Percentiles rank a stretch among this genome's conserved stretches.
phyloP scores from a whole-genome alignment of 768 basidiomycete genomes.

The Chalciporus pseudorubinellus region DNA sequence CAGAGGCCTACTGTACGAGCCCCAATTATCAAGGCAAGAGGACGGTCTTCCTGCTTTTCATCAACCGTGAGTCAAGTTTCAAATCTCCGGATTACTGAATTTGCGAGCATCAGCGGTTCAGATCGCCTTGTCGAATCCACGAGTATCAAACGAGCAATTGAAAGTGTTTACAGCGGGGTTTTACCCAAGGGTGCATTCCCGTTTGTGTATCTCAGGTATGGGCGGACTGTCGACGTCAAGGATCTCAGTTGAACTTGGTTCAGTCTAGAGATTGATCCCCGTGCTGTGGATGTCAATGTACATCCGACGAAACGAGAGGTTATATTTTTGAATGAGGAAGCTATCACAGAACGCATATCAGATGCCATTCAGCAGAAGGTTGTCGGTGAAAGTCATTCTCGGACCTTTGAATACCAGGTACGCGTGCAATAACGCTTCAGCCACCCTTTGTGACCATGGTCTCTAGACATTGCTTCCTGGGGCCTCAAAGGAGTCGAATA shows the following conservation, averaged over 20 bases:
- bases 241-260: background rate
- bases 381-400: conserved; percentile 60
- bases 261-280: conserved; percentile 81
- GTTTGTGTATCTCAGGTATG: conserved; percentile 92
- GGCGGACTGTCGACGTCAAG: conserved; percentile 3
- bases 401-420: conserved; percentile 74
- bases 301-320: conserved; percentile 98
- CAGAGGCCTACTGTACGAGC: conserved; percentile 76
- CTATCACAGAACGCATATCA: conserved; percentile 73
- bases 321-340: conserved; percentile 90
- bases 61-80: conserved; percentile 69
- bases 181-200: conserved; percentile 88
- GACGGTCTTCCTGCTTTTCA: conserved; percentile 83
- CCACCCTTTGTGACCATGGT: background rate
- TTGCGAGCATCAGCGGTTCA: conserved; percentile 34
- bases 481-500: conserved; percentile 36
- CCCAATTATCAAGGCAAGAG: conserved; percentile 90
- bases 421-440: background rate
- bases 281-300: conserved; percentile 93
- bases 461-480: conserved; percentile 60
- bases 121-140: conserved; percentile 91
- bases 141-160: conserved; percentile 83
- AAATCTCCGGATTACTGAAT: background rate
- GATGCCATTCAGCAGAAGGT: conserved; percentile 69
- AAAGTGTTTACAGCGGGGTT: conserved; percentile 78